Base-by-base conservation (phyloP, 192 early-diverging fungal species). In the Endogone sp. region DNA sequence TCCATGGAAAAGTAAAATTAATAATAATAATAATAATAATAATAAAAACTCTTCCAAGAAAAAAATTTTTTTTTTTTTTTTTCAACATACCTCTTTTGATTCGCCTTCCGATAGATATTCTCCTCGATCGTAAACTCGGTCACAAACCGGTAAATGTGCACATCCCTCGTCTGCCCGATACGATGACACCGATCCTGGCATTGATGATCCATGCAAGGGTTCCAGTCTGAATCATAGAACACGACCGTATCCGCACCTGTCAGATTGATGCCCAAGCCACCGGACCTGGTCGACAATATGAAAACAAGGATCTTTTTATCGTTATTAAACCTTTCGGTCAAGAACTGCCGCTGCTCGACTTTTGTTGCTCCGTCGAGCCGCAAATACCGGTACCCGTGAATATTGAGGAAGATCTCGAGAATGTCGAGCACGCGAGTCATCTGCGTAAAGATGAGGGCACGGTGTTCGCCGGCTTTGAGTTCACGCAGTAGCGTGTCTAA, bases 161-260 rank as follows among this genome's bases (percentile, higher is more conserved):
- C 91, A 66, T 91, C 90, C 6, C 89, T 77, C 25, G 82, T 85
- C 65, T 89, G 87, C 10, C 87, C 87, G 68, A 89, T 89, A 63
- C 87, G 87, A 81, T 89, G 87, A 54, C 82, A 79, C 77, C 85
- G 76, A 74, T 89, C 87, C 76, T 89, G 87, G 69, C 86, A 88
- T 69, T 88, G 86, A 56, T 84, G 75, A 66, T 92, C 90, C 88
- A 90, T 90, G 57, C 84, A 85, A 9, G 90, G 90, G 68, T 92
- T 92, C 84, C 87, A 92, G 67, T 92, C 91, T 57, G 84, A 86
- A 67, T 92, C 91, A 64, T 86, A 89, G 68, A 93, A 90, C 28
- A 93, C 88, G 24, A 92, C 92, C 2, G 89, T 90, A 69, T 92
- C 90, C 2, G 92, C 90, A n/a, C 86, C 87, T 0, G 89, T 91